phyloP scores from a whole-genome alignment of 768 basidiomycete species.

The Lactarius hengduanensis region DNA sequence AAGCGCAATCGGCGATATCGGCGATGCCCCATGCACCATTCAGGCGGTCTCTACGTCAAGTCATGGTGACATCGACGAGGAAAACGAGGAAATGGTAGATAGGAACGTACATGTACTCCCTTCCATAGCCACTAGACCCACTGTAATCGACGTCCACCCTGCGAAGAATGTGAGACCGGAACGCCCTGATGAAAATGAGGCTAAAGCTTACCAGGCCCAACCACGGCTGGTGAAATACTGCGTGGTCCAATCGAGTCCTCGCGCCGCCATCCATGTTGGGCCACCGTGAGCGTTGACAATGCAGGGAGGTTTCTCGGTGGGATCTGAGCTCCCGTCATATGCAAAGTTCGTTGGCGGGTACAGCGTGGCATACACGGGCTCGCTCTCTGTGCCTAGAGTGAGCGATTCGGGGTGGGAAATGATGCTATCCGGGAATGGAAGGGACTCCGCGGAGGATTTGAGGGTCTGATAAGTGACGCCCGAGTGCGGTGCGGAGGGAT shows the following conservation, averaged over 20 bases:
- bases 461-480: conserved; percentile 1
- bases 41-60: conserved; percentile 46
- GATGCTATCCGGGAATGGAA: conserved; percentile 17
- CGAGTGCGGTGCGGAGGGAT: not conserved
- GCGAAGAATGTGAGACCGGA: conserved; percentile 26
- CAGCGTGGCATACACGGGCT: conserved; percentile 7
- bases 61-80: not conserved
- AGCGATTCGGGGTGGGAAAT: conserved; percentile 19
- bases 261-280: conserved; percentile 51
- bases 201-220: conserved; percentile 56
- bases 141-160: conserved; percentile 78
- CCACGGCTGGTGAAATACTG: conserved; percentile 14
- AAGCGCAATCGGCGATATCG: conserved; percentile 65
- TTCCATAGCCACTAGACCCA: conserved; percentile 73
- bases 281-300: conserved; percentile 22
- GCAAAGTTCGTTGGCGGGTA: conserved; percentile 21
- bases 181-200: not conserved
- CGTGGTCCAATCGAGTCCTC: conserved; percentile 51
- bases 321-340: conserved; percentile 11
- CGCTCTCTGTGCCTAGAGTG: not conserved
- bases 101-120: conserved; percentile 51
- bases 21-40: conserved; percentile 69
- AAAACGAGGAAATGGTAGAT: not conserved
- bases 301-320: conserved; percentile 20
- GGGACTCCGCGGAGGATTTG: conserved; percentile 10